Percentiles rank a stretch among this genome's conserved stretches.
Evolutionary conservation across 2,329 filamentous ascomycete species (phyloP).

Genomic region (Pseudogymnoascus sp.): DNA sequence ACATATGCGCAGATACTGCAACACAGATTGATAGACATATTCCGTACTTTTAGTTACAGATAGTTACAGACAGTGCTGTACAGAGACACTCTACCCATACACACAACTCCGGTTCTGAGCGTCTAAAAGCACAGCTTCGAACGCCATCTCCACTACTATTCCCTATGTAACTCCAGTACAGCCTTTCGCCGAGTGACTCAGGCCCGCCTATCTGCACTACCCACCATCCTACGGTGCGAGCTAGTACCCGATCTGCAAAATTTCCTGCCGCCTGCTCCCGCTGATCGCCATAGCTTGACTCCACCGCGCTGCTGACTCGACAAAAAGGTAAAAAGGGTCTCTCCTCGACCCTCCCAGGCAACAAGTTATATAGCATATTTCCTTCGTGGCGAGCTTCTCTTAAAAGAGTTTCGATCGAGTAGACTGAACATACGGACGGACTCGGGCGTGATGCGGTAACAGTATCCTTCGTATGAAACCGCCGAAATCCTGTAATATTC

Average conservation of each 20-base stretch:
- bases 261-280: conserved; percentile 2
- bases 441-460: not conserved
- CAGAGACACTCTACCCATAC: not conserved
- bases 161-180: too few relatives aligned
- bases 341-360: not conserved
- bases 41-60: too few relatives aligned
- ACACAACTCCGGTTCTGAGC: too few relatives aligned
- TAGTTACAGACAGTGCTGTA: not conserved
- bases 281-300: not conserved
- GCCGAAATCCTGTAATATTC: not conserved
- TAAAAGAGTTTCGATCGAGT: not conserved
- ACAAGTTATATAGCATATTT: not conserved
- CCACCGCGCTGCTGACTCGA: not conserved
- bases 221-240: not conserved
- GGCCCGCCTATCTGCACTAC: not conserved
- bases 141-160: not conserved
- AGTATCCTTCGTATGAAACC: not conserved
- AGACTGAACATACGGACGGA: not conserved
- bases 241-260: conserved; percentile 1
- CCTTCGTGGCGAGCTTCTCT: not conserved
- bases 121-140: not conserved
- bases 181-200: not conserved
- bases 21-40: too few relatives aligned
- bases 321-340: not conserved
- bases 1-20: not conserved